phyloP scores from a whole-genome alignment of 2,329 filamentous ascomycete species.

The Zymoseptoria brevis region DNA sequence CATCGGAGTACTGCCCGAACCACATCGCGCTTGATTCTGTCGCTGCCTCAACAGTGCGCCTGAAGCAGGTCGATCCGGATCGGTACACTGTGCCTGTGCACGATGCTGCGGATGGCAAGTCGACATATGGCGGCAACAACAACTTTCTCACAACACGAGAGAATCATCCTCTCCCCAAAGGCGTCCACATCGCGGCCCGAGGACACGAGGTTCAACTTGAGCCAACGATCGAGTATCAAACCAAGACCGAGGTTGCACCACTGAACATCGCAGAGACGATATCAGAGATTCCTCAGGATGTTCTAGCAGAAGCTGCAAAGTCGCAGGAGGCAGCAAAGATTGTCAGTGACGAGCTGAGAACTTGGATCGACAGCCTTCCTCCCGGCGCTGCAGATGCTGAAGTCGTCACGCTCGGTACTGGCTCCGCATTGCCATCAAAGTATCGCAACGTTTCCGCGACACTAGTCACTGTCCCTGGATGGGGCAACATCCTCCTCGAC shows the following conservation, averaged over 20 bases:
- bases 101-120: conserved; percentile 43
- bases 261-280: conserved; percentile 43
- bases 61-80: conserved; percentile 64
- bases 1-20: conserved; percentile 66
- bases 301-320: conserved; percentile 47
- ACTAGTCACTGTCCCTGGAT: conserved; percentile 71
- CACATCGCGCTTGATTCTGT: conserved; percentile 62
- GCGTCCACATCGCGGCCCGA: conserved; percentile 25
- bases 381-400: conserved; percentile 59
- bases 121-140: conserved; percentile 10
- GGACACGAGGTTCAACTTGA: conserved; percentile 31
- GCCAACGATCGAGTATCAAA: conserved; percentile 35
- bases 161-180: conserved; percentile 15
- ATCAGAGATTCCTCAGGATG: conserved; percentile 36
- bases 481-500: conserved; percentile 85
- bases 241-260: conserved; percentile 41
- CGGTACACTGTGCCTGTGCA: conserved; percentile 65
- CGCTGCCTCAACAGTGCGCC: conserved; percentile 57
- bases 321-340: conserved; percentile 32
- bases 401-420: conserved; percentile 81
- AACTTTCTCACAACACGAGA: conserved; percentile 6
- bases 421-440: conserved; percentile 81
- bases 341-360: conserved; percentile 40
- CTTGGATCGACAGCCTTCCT: conserved; percentile 59
- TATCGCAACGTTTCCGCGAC: conserved; percentile 93